A percentile compares a stretch with the other conserved stretches of the same genome.
phyloP scores from a whole-genome alignment of 2,329 filamentous ascomycete species.

The Aspergillus puulaauensis region DNA sequence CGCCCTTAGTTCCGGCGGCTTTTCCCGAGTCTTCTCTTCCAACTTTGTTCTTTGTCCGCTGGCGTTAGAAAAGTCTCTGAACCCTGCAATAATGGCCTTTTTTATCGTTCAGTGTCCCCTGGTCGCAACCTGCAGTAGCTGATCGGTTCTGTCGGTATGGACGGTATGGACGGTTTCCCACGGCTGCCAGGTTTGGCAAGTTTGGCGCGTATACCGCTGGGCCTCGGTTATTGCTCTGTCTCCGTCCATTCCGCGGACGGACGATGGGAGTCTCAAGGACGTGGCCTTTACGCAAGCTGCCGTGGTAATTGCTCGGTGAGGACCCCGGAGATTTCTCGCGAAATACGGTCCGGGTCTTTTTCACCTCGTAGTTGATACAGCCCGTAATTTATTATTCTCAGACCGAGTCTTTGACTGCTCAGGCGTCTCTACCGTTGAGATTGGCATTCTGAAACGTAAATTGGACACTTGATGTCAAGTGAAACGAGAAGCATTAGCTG shows the following conservation, averaged over 20 bases:
- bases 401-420: too few species aligned
- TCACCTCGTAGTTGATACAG: background rate
- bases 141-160: background rate
- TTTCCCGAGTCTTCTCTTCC: conserved; percentile 1
- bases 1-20: background rate
- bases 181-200: background rate
- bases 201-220: background rate
- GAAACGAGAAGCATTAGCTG: background rate
- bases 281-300: background rate
- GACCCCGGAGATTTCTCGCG: background rate
- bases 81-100: background rate
- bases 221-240: background rate
- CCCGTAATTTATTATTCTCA: background rate
- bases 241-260: background rate
- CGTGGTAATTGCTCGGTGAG: background rate
- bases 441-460: too few species aligned
- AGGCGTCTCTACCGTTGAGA: too few species aligned
- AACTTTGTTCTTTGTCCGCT: background rate
- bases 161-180: too few species aligned
- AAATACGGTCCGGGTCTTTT: background rate
- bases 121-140: background rate
- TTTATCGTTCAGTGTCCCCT: background rate
- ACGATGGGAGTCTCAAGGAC: background rate
- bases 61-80: background rate
- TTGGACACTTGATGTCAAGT: too few species aligned